These are phyloP conservation scores for Bipolaris victoriae DNA, from an alignment of 2,329 filamentous ascomycete genomes.

Conservation along the genomic window DNA sequence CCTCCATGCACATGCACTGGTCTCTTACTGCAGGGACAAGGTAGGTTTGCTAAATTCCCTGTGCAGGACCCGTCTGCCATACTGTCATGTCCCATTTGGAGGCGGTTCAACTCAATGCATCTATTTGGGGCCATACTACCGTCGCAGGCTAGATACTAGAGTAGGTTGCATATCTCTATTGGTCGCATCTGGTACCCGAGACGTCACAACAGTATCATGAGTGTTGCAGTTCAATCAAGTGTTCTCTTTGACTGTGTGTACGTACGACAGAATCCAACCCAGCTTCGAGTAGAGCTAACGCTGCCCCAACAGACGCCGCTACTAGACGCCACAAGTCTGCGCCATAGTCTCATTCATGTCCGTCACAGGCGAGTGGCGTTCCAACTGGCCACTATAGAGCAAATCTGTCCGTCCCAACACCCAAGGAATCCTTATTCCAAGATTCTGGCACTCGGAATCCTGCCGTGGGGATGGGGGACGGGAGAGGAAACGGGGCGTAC, in stretches of 20 bases:
- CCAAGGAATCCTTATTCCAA: constrained; percentile 10
- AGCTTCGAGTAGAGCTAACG: constrained; percentile 5
- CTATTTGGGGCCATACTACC: neutral
- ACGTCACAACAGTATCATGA: neutral
- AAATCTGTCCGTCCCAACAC: neutral
- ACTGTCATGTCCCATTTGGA: neutral
- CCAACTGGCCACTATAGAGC: neutral
- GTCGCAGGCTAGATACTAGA: neutral
- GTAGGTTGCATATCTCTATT: neutral
- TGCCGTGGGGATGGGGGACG: constrained; percentile 14
- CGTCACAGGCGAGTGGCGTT: neutral
- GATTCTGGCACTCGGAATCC: constrained; percentile 10
- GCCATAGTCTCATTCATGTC: constrained; percentile 2
- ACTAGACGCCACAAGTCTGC: constrained; percentile 5
- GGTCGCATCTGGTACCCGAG: neutral
- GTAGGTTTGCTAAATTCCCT: neutral
- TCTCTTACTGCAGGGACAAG: neutral
- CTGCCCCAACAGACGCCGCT: neutral
- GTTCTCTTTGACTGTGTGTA: neutral
- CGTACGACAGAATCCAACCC: neutral
- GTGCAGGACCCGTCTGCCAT: neutral
- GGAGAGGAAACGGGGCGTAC: constrained; percentile 8
- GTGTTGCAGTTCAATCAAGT: neutral
- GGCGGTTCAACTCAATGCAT: neutral
- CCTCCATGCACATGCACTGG: neutral